Base-by-base conservation (phyloP, 2,329 filamentous ascomycete species). In the Aspergillus novoparasiticus region DNA sequence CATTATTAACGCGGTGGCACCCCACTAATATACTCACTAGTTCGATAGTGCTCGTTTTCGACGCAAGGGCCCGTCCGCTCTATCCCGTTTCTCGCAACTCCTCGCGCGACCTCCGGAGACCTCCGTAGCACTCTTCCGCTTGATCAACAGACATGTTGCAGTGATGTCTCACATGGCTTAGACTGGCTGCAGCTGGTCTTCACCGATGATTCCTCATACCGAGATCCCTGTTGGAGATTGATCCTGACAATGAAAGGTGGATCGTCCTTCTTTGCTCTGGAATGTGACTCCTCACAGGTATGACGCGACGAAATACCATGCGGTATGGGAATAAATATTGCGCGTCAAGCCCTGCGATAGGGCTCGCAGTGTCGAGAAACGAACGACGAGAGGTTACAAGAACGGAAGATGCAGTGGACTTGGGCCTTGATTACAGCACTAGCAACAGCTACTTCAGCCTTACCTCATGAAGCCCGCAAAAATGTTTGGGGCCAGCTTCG, bases 401-500 rank as follows among this genome's bases (percentile, higher is more conserved):
- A 19, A 57, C 16, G 9, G 28, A 71, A 46, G 19, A 72, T 72
- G 69, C 69, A 69, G 62, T 57, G 62, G 28, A 61, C 55, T 56
- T 63, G 57, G 55, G 57, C 58, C 39, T n/a, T 67, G 3, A 21
- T 61, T 41, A 55, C 60, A 9, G 63, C 64, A 26, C 63, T 71
- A 60, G 62, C 60, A n/a, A 58, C 59, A 10, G 56, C 60, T 3
- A 60, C 61, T 57, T 65, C 68, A 2, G 68, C 71, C 21, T 57
- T 60, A 21, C 70, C 71, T 34, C 63, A 68, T 21, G 62, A 61
- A 23, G 56, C 57, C 16, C 58, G 55, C 28, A 58, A 60, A 10
- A 58, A 65, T n/a, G 45, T 61, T 43, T 74, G 71, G 71, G 53
- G 46, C 28, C 56, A 68, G 10, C 59, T 72, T 32, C 65, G 71